Conservation (phyloP, 768 basidiomycete genomes). For the Tricholoma terreum region DNA sequence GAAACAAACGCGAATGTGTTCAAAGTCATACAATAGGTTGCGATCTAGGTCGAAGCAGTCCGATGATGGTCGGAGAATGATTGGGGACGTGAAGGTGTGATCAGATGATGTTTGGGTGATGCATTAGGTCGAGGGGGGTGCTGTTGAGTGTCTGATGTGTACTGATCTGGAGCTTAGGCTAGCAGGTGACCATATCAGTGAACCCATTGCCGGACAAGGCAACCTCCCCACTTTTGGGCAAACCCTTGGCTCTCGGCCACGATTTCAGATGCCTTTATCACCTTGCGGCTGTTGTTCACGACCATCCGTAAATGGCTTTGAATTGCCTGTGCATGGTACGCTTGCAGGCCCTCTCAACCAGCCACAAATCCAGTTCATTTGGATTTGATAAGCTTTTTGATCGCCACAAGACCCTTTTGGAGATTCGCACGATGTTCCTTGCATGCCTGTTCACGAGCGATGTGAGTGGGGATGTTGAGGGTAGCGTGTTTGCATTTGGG, state of each 20-base stretch:
- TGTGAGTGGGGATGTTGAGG: neutral
- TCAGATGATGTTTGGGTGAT: too few relatives aligned
- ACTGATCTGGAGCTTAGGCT: too few relatives aligned
- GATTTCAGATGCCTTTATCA: neutral
- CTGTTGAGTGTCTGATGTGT: too few relatives aligned
- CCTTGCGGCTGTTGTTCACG: neutral
- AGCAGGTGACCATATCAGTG: too few relatives aligned
- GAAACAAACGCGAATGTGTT: too few relatives aligned
- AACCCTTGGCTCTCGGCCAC: neutral
- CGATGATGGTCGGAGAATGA: too few relatives aligned
- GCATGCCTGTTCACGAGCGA: neutral
- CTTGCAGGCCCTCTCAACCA: neutral
- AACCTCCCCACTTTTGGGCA: neutral
- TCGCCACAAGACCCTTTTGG: neutral
- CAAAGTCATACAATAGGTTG: too few relatives aligned
- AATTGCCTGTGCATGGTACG: neutral
- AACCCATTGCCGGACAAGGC: neutral
- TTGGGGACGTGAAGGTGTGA: too few relatives aligned
- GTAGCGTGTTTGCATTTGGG: neutral
- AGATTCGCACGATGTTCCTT: neutral
- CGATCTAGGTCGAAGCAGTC: too few relatives aligned
- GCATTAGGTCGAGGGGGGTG: too few relatives aligned
- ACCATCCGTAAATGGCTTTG: neutral
- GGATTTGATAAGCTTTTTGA: neutral
- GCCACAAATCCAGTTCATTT: neutral